phyloP scores from a whole-genome alignment of 306 rosid genomes.

The Abrus pulchellus region DNA sequence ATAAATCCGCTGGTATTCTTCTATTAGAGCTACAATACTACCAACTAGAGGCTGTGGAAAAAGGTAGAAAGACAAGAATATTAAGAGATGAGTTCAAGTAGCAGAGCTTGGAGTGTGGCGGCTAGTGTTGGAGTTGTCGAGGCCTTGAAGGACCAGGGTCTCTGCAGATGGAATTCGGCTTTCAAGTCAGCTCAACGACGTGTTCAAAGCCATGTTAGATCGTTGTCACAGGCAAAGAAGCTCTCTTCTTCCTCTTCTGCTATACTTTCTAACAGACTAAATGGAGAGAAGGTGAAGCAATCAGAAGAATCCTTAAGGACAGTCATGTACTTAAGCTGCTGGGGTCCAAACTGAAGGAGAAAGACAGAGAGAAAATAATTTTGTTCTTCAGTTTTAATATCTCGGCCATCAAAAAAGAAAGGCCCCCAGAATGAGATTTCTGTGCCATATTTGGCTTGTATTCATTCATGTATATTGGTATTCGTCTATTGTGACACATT shows the following conservation, averaged over 20 bases:
- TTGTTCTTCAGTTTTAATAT: neutral
- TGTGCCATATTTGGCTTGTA: conserved; percentile 1
- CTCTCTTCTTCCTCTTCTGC: conserved; percentile 55
- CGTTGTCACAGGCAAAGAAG: conserved; percentile 52
- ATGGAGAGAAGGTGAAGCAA: conserved; percentile 49
- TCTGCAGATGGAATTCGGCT: conserved; percentile 62
- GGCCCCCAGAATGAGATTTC: neutral
- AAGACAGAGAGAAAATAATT: neutral
- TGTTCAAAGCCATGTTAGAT: conserved; percentile 49
- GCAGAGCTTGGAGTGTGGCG: conserved; percentile 54
- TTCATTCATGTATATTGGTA: neutral
- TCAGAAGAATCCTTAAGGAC: conserved; percentile 72
- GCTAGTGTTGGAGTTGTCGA: conserved; percentile 55
- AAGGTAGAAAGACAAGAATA: neutral
- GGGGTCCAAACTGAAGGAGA: conserved; percentile 54
- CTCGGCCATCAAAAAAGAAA: neutral
- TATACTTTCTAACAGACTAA: conserved; percentile 42
- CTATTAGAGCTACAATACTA: neutral
- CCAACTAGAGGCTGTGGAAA: neutral
- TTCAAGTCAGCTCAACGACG: conserved; percentile 54
- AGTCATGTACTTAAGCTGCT: conserved; percentile 65
- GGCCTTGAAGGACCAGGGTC: conserved; percentile 70
- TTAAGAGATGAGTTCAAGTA: conserved; percentile 49
- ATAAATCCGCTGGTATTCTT: neutral
- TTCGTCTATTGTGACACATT: neutral